These are phyloP conservation scores for Syncephalastrum monosporum DNA, from an alignment of 371 early-diverging fungal genomes.

Conservation along the genomic window DNA sequence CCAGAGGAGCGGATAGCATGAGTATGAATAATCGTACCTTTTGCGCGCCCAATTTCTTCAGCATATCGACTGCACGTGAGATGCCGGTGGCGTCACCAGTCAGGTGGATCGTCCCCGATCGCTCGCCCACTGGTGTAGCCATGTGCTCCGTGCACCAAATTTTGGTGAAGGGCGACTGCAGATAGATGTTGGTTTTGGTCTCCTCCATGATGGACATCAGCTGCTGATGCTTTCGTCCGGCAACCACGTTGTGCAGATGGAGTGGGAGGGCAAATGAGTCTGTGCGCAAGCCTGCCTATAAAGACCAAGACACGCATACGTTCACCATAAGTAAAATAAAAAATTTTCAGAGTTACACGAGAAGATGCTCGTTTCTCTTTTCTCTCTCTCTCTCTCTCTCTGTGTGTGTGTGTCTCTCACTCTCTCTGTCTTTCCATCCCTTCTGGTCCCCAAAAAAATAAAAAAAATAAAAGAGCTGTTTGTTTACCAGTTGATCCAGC, in stretches of 20 bases:
- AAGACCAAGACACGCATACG: neutral
- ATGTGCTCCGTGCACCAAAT: slow-evolving; percentile 13
- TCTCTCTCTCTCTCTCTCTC: neutral
- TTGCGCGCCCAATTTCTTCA: slow-evolving; percentile 31
- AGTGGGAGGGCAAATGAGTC: slow-evolving; percentile 24
- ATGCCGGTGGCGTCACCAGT: slow-evolving; percentile 33
- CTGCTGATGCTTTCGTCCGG: slow-evolving; percentile 60
- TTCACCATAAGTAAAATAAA: slow-evolving; percentile 5
- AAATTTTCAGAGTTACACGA: slow-evolving; percentile 10
- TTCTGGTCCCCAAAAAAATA: too few species aligned
- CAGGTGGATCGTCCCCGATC: slow-evolving; percentile 28
- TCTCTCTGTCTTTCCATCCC: neutral
- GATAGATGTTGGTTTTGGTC: slow-evolving; percentile 62
- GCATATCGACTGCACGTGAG: slow-evolving; percentile 28
- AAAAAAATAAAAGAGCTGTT: neutral
- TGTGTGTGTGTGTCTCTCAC: too few species aligned
- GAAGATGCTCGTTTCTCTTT: neutral
- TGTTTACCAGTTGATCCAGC: slow-evolving; percentile 40
- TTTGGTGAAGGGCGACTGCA: slow-evolving; percentile 58
- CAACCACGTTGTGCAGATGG: slow-evolving; percentile 53
- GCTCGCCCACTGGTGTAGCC: slow-evolving; percentile 16
- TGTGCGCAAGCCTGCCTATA: slow-evolving; percentile 20
- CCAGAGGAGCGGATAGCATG: neutral
- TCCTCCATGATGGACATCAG: slow-evolving; percentile 67
- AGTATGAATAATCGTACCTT: slow-evolving; percentile 22